Evolutionary conservation across 768 basidiomycete species (phyloP).

Genomic region (Amanita inopinata): DNA sequence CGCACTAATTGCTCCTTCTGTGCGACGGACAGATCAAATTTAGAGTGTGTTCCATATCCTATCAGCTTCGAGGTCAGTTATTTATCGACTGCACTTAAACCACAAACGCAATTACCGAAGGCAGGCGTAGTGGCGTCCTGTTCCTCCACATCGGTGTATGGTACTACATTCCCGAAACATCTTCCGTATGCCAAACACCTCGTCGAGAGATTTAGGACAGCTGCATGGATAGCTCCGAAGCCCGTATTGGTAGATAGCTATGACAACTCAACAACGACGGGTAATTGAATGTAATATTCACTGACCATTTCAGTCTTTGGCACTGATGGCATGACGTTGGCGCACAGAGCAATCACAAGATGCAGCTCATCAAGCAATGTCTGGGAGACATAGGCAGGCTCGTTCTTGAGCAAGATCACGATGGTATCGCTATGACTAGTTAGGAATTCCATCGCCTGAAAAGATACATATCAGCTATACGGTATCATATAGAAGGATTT

Average conservation of each 20-base stretch:
- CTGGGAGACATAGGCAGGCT: slow-evolving; percentile 49
- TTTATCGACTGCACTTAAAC: too few relatives aligned
- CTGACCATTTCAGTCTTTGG: slow-evolving; percentile 73
- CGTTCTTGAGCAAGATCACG: slow-evolving; percentile 72
- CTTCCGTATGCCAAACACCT: slow-evolving; percentile 51
- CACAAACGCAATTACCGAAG: slow-evolving; percentile 33
- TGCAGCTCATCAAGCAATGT: slow-evolving; percentile 72
- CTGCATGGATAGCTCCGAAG: slow-evolving; percentile 79
- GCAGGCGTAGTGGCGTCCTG: slow-evolving; percentile 42
- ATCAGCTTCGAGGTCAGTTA: too few relatives aligned
- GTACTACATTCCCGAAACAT: slow-evolving; percentile 48
- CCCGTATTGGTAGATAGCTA: slow-evolving; percentile 60
- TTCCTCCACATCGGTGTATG: slow-evolving; percentile 59
- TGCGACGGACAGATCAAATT: slow-evolving; percentile 49
- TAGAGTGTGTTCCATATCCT: slow-evolving; percentile 46
- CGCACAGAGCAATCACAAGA: slow-evolving; percentile 65
- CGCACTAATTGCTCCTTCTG: slow-evolving; percentile 48
- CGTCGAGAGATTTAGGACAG: slow-evolving; percentile 67
- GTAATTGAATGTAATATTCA: slow-evolving; percentile 8
- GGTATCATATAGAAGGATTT: not conserved
- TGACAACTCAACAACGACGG: slow-evolving; percentile 1
- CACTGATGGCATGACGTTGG: slow-evolving; percentile 58
- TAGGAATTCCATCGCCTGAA: slow-evolving; percentile 71
- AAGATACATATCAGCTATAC: slow-evolving; percentile 1
- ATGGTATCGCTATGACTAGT: slow-evolving; percentile 78